Evolutionary conservation across 129 eudicot genomes (phyloP).

Genomic region (Glebionis coronaria): DNA sequence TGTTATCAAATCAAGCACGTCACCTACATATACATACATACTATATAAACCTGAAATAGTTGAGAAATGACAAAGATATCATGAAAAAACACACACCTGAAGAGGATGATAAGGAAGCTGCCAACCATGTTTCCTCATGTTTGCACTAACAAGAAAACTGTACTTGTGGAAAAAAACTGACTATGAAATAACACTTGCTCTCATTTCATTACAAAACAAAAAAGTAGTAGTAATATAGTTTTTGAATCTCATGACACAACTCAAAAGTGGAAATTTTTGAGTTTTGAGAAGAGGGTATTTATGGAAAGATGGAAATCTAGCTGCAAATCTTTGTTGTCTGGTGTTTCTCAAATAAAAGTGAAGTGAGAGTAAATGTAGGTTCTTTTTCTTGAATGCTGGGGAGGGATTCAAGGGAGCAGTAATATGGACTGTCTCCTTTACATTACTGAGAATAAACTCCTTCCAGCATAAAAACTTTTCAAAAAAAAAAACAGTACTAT

Average conservation of each 20-base stretch:
- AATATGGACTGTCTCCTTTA: conserved; percentile 25
- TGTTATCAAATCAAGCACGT: conserved; percentile 8
- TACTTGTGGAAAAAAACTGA: background rate
- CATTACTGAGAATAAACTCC: conserved; percentile 4
- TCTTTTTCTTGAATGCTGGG: conserved; percentile 26
- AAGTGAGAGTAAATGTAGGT: background rate
- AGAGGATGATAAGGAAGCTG: conserved; percentile 98
- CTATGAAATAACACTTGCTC: conserved; percentile 1
- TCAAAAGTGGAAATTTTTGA: conserved; percentile 13
- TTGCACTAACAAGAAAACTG: conserved; percentile 34
- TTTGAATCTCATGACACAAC: conserved; percentile 18
- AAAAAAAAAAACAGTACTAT: background rate
- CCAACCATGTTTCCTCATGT: conserved; percentile 99
- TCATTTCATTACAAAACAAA: conserved; percentile 17
- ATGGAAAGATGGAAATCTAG: conserved; percentile 18
- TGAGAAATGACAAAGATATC: background rate
- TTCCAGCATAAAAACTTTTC: background rate
- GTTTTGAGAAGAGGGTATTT: conserved; percentile 23
- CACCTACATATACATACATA: conserved; percentile 6
- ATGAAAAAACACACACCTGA: conserved; percentile 49
- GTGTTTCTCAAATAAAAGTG: conserved; percentile 17
- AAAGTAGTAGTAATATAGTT: background rate
- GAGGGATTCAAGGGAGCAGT: conserved; percentile 24
- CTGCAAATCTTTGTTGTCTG: conserved; percentile 29
- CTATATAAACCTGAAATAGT: background rate